These are phyloP conservation scores for Yarrowia sp. DNA, from an alignment of 805 yeast genomes.

Conservation along the genomic window DNA sequence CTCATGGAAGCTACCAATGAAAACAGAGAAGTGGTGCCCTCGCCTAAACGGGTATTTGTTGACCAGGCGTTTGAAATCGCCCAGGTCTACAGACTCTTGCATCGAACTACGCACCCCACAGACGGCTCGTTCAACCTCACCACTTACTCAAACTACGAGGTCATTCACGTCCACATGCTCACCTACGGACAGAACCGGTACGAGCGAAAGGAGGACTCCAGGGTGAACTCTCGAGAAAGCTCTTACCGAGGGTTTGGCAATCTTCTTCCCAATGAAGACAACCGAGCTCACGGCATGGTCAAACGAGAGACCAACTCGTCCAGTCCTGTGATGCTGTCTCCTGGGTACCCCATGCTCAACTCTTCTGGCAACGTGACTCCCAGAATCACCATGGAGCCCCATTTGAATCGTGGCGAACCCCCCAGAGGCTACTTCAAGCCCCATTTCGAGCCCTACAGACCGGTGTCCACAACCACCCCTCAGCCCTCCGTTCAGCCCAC, in stretches of 20 bases:
- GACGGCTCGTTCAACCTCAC: not conserved
- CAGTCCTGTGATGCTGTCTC: not conserved
- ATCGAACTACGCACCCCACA: not conserved
- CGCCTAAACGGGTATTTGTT: conserved; percentile 18
- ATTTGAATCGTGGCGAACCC: not conserved
- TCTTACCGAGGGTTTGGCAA: not conserved
- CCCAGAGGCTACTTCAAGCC: conserved; percentile 14
- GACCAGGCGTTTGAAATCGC: conserved; percentile 19
- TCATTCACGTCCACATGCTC: conserved; percentile 7
- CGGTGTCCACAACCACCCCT: not conserved
- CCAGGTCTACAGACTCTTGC: not conserved
- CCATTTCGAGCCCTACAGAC: not conserved
- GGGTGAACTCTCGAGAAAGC: not conserved
- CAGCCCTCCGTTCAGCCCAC: not conserved
- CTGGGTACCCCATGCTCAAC: not conserved
- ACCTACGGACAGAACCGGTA: conserved; percentile 18
- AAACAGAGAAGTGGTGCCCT: conserved; percentile 10
- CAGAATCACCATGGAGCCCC: not conserved
- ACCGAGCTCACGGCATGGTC: not conserved
- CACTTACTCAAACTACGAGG: not conserved
- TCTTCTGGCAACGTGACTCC: not conserved
- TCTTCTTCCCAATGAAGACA: not conserved
- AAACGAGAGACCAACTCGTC: not conserved
- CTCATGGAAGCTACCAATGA: conserved; percentile 20
- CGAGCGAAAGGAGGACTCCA: conserved; percentile 7